A percentile compares a stretch with the other conserved stretches of the same genome.
phyloP scores from a whole-genome alignment of 768 basidiomycete species.

The Phylloporus arenicola region DNA sequence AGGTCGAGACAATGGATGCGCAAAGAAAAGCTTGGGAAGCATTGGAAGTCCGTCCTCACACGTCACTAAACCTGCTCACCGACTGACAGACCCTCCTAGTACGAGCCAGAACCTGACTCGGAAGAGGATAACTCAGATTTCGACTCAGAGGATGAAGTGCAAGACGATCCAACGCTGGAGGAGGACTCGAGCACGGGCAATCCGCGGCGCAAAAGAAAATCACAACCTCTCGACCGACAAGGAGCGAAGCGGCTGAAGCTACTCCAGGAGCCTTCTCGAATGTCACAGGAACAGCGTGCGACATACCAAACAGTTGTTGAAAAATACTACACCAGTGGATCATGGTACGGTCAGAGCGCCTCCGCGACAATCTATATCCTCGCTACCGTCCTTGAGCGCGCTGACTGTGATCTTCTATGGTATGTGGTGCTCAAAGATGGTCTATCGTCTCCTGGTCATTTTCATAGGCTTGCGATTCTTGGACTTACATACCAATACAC shows the following conservation, averaged over 20 bases:
- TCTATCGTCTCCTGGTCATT: constrained; percentile 6
- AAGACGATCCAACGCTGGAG: constrained; percentile 35
- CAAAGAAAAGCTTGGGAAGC: constrained; percentile 83
- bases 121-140: constrained; percentile 50
- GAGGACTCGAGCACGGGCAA: constrained; percentile 37
- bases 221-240: constrained; percentile 33
- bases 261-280: constrained; percentile 44
- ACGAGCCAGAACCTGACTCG: constrained; percentile 70
- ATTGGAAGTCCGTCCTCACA: constrained; percentile 55
- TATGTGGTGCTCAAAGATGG: constrained; percentile 28
- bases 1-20: constrained; percentile 60
- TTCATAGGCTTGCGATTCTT: constrained; percentile 78
- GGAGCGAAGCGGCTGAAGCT: constrained; percentile 56
- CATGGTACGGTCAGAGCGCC: constrained; percentile 85
- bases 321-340: constrained; percentile 81
- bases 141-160: constrained; percentile 41
- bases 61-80: background rate
- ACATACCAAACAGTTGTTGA: constrained; percentile 59
- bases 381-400: constrained; percentile 84
- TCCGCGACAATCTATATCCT: constrained; percentile 86
- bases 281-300: constrained; percentile 67
- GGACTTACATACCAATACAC: constrained; percentile 92
- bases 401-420: constrained; percentile 94
- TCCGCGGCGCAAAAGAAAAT: constrained; percentile 47
- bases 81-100: constrained; percentile 40